Base-by-base conservation (phyloP, 164 flowering plant species). In the Magnolia officinalis region DNA sequence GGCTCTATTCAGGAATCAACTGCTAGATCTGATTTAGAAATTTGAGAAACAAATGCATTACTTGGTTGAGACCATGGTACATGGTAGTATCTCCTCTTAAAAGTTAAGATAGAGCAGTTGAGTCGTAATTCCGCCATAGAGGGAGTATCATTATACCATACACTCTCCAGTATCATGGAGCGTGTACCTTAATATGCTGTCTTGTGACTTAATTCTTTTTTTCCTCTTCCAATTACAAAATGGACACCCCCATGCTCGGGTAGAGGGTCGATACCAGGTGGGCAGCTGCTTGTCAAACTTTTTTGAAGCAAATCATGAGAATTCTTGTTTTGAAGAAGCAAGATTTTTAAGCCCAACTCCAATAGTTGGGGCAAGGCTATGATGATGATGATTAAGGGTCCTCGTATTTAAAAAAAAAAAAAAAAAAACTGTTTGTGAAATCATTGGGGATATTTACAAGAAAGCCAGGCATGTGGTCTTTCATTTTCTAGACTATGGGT, bases 21-120 rank as follows among this genome's bases (percentile, higher is more conserved):
- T 49, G 16, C 55, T 0, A 18, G 13, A 50, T 19, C 49, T 70
- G 13, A 45, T 70, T 50, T 49, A 70, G 23, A 55, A 55, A 6
- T 70, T 70, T 70, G 72, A 19, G 23, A 70, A 45, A 49, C 18
- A 26, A 68, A 68, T 31, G 18, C 50, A 68, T 14, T 68, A 68
- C 65, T 65, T 20, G 68, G 9, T 26, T 20, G 26, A 65, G 26
- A 31, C 37, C 37, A 31, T 31, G 37, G 37, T 31, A 31, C 37
- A 31, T 31, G 37, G 4, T 31, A 31, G 24, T 23, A 23, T 23
- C 37, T 31, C 37, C 37, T 31, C 37, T 31, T 31, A 31, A 31
- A 31, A 65, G 20, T 61, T 13, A 61, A 61, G 24, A 23, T 65
- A 26, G 37, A 24, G 26, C 26, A 65, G 21, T 65, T 9, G 29